These are phyloP conservation scores for Ustilago sp. DNA, from an alignment of 1,284 basidiomycete species.

Conservation along the genomic window DNA sequence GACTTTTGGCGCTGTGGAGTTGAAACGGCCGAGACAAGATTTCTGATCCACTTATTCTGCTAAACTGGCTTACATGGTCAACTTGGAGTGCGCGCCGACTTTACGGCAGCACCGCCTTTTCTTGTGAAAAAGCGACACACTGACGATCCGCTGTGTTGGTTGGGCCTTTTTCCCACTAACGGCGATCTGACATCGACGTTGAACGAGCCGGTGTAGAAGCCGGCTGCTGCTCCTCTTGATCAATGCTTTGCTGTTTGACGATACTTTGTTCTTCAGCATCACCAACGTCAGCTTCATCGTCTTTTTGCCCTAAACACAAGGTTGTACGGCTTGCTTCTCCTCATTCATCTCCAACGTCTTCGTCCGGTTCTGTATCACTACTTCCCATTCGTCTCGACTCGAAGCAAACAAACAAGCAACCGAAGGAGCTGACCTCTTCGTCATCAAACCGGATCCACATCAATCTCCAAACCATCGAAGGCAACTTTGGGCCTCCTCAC, in stretches of 20 bases:
- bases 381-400: neutral
- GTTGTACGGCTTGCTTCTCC: neutral
- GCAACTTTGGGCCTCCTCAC: neutral
- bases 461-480: neutral
- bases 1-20: constrained; percentile 3
- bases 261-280: neutral
- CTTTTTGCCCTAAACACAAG: neutral
- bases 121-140: neutral
- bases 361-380: neutral
- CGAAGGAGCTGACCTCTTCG: neutral
- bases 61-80: constrained; percentile 5
- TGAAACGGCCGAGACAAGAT: neutral
- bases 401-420: neutral
- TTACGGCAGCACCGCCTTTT: neutral
- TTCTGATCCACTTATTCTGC: neutral
- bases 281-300: neutral
- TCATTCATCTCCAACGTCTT: neutral
- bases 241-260: neutral
- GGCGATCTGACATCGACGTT: neutral
- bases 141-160: neutral
- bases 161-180: neutral
- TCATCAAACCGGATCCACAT: no score
- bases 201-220: neutral
- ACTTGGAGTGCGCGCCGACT: neutral
- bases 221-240: constrained; percentile 1